Conservation (phyloP, 2,329 filamentous ascomycete species). For the Curvularia eragrostidis region DNA sequence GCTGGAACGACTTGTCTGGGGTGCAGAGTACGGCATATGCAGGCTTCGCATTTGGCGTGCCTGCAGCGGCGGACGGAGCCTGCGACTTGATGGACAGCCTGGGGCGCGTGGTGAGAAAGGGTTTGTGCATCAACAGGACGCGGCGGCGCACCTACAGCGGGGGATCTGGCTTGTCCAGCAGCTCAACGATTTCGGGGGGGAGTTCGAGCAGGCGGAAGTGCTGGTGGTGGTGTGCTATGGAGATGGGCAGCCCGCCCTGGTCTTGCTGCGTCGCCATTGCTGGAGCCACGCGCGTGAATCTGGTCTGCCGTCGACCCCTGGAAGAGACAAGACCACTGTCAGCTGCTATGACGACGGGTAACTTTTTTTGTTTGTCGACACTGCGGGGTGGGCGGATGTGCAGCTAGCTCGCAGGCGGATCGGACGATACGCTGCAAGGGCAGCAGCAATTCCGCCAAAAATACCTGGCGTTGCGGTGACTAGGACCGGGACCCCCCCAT, state of each 20-base stretch:
- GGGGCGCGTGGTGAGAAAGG: constrained; percentile 32
- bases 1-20: constrained; percentile 61
- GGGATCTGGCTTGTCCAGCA: constrained; percentile 58
- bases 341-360: constrained; percentile 17
- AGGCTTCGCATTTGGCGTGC: constrained; percentile 39
- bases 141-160: constrained; percentile 47
- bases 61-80: constrained; percentile 29
- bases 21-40: constrained; percentile 66
- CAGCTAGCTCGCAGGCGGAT: constrained; percentile 8
- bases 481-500: constrained; percentile 20
- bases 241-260: constrained; percentile 52
- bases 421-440: constrained; percentile 12
- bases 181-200: constrained; percentile 62
- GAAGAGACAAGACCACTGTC: background rate
- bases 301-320: background rate
- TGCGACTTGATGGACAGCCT: constrained; percentile 50
- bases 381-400: constrained; percentile 13
- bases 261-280: constrained; percentile 54
- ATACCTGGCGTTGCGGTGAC: constrained; percentile 23
- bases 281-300: background rate
- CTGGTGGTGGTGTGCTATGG: constrained; percentile 56
- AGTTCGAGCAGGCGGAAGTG: constrained; percentile 67
- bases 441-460: constrained; percentile 23
- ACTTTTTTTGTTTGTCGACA: constrained; percentile 16
- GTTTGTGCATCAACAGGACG: constrained; percentile 24